A percentile compares a stretch with the other conserved stretches of the same genome.
Conservation (phyloP, 2,329 filamentous ascomycete species). For the Ilyonectria robusta region DNA sequence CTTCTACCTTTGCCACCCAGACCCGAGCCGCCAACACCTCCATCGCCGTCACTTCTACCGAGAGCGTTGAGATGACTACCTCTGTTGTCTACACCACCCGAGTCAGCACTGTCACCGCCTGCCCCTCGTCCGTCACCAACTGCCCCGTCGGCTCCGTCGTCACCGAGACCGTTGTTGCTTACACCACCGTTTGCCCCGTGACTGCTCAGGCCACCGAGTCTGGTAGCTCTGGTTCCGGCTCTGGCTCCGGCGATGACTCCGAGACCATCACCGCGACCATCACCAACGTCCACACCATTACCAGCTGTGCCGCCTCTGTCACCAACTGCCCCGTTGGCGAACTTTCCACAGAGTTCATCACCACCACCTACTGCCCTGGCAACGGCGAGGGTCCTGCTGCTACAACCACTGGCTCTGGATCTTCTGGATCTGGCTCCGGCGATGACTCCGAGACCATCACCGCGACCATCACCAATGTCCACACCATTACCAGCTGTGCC, state of each 20-base stretch:
- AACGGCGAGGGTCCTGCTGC: slow-evolving; percentile 2
- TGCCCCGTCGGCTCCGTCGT: slow-evolving; percentile 60
- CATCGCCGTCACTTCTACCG: neutral
- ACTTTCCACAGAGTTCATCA: slow-evolving; percentile 36
- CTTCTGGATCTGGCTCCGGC: neutral
- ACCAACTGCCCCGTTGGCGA: slow-evolving; percentile 31
- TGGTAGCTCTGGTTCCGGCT: slow-evolving; percentile 18
- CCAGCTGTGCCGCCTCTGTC: slow-evolving; percentile 32
- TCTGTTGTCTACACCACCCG: slow-evolving; percentile 53
- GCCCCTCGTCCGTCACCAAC: slow-evolving; percentile 61
- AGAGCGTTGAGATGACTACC: slow-evolving; percentile 42
- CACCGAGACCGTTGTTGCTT: slow-evolving; percentile 56
- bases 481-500: slow-evolving; percentile 33
- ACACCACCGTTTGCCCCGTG: slow-evolving; percentile 60
- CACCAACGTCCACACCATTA: slow-evolving; percentile 39
- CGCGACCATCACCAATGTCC: slow-evolving; percentile 26
- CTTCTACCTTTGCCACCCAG: slow-evolving; percentile 10
- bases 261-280: slow-evolving; percentile 33
- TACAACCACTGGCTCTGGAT: neutral
- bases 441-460: slow-evolving; percentile 2
- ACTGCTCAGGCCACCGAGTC: slow-evolving; percentile 23
- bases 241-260: slow-evolving; percentile 16
- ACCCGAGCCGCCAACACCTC: neutral
- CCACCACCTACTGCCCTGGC: slow-evolving; percentile 38
- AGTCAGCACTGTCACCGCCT: slow-evolving; percentile 20